These are phyloP conservation scores for Pyrrhoderma noxium DNA, from an alignment of 1,284 basidiomycete genomes.

Conservation along the genomic window DNA sequence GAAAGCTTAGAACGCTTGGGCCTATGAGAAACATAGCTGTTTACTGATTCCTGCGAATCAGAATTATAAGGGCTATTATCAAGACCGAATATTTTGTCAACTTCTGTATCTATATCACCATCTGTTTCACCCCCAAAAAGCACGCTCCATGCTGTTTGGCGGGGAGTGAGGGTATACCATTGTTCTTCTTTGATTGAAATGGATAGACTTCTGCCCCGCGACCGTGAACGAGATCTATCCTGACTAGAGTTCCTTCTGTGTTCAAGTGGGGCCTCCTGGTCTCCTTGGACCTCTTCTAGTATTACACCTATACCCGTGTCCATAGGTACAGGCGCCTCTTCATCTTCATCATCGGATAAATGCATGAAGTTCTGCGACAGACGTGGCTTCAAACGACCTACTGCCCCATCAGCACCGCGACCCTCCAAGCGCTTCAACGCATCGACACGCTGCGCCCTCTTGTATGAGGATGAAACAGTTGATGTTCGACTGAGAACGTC, in stretches of 20 bases:
- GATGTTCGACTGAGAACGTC: constrained; percentile 21
- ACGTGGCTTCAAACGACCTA: constrained; percentile 17
- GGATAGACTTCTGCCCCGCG: constrained; percentile 9
- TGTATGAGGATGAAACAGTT: constrained; percentile 19
- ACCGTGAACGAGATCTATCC: background rate
- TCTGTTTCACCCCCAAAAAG: constrained; percentile 14
- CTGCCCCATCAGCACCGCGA: constrained; percentile 27
- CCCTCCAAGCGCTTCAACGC: constrained; percentile 61
- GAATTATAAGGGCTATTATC: background rate
- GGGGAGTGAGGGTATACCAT: constrained; percentile 14
- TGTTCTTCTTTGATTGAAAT: constrained; percentile 10
- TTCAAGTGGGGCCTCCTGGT: constrained; percentile 14
- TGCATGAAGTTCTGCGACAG: constrained; percentile 24
- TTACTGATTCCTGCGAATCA: constrained; percentile 2
- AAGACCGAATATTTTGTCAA: constrained; percentile 13
- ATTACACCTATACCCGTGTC: constrained; percentile 10
- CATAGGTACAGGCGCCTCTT: constrained; percentile 19
- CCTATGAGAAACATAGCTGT: constrained; percentile 6
- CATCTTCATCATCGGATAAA: constrained; percentile 25
- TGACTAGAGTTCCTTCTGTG: no score
- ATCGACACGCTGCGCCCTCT: constrained; percentile 35
- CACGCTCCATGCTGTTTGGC: constrained; percentile 11
- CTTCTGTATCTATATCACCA: constrained; percentile 10
- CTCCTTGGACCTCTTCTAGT: constrained; percentile 20
- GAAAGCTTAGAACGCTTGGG: constrained; percentile 16